Base-by-base conservation (phyloP, 352 stramenopile genomes). In the Phytophthora constricta region DNA sequence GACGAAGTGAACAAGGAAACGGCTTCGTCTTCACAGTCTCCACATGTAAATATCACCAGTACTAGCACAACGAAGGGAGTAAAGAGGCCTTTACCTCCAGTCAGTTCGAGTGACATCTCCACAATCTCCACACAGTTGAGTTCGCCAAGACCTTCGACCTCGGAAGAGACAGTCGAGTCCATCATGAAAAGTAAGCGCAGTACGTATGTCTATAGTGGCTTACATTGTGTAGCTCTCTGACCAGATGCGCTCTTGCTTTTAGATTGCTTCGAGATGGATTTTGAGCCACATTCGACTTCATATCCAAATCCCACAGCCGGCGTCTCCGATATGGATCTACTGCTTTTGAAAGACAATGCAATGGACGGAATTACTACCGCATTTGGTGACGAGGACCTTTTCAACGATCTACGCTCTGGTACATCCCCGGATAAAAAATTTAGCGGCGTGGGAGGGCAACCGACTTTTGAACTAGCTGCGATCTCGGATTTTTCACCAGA, bases 401-500 rank as follows among this genome's bases (percentile, higher is more conserved):
- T 80, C 33, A 62, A 77, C 34, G 72, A 77, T 23, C 26, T 73
- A 2, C 26, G 48, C 28, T 39, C 55, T 8, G 33, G 42, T 10
- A 22, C 9, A 23, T 56, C 39, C 8, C 28, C 49, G 9, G 66
- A 56, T 34, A 62, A 68, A 41, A 11, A 26, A 25, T 20, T n/a
- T 7, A n/a, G 43, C 10, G 42, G 39, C 17, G 49, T 72, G 31
- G 56, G 60, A 26, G 60, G 65, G 4, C 65, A 75, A 37, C 65
- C 70, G 25, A 70, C 59, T 5, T 79, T 80, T 49, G 63, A 72
- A n/a, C 51, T 72, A 28, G 58, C 86, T 14, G 66, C 79, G 43
- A 93, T 96, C 27, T 90, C 82, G 1, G 88, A 96, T 55, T 96
- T 92, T 56, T 94, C 88, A 3, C 88, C 88, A 3, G 86, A 93